A percentile compares a stretch with the other conserved stretches of the same genome.
These are phyloP conservation scores for Cyphellophora attinorum DNA, from an alignment of 2,329 filamentous ascomycete genomes.

Conservation along the genomic window DNA sequence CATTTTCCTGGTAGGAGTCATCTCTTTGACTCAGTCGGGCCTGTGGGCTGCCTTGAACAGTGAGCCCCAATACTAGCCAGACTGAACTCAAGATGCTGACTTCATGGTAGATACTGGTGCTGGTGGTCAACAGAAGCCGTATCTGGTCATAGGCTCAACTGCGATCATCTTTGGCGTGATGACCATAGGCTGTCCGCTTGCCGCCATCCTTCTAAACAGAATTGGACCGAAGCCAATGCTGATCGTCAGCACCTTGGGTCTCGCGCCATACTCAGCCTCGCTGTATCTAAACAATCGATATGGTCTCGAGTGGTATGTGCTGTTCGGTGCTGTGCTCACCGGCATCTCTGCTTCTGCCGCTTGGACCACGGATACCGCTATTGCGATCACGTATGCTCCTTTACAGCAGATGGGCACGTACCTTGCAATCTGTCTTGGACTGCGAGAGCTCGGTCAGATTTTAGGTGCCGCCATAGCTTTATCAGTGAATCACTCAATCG, in stretches of 20 bases:
- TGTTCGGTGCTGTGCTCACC: slow-evolving; percentile 32
- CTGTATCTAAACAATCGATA: slow-evolving; percentile 36
- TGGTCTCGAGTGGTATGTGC: slow-evolving; percentile 33
- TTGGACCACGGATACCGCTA: slow-evolving; percentile 29
- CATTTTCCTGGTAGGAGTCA: slow-evolving; percentile 34
- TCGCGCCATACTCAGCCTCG: slow-evolving; percentile 31
- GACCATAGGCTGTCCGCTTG: slow-evolving; percentile 34
- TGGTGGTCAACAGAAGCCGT: slow-evolving; percentile 25
- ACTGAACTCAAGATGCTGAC: no score
- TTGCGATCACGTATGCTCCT: slow-evolving; percentile 34
- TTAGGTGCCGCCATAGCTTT: slow-evolving; percentile 42
- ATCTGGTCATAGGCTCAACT: slow-evolving; percentile 33
- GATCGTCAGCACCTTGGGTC: slow-evolving; percentile 34
- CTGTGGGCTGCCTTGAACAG: slow-evolving; percentile 38
- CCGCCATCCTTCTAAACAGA: slow-evolving; percentile 29
- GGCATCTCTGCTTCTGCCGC: slow-evolving; percentile 28
- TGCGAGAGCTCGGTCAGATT: slow-evolving; percentile 42
- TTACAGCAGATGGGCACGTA: slow-evolving; percentile 31
- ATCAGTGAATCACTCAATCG: slow-evolving; percentile 35
- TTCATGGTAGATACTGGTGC: slow-evolving; percentile 24
- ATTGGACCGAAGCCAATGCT: slow-evolving; percentile 30
- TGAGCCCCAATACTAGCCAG: no score
- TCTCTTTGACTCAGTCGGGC: slow-evolving; percentile 35
- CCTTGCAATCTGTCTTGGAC: slow-evolving; percentile 42
- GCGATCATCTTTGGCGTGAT: slow-evolving; percentile 38